Evolutionary conservation across 2,329 filamentous ascomycete species (phyloP), one percentile per base, ranked within the genome.

Genomic region (Talaromyces islandicus): DNA sequence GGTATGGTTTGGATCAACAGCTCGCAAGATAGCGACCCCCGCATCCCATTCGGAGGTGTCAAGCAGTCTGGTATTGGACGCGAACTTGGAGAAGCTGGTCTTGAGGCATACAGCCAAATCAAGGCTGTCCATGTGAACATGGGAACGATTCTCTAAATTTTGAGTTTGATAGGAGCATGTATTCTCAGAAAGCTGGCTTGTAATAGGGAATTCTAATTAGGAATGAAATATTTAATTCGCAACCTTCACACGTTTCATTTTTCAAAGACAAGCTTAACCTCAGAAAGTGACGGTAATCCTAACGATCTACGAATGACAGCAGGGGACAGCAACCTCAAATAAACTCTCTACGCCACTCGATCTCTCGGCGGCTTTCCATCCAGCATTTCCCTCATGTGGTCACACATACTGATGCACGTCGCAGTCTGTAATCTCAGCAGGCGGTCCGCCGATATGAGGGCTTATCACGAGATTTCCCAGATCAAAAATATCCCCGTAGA

Each of bases 21-120:
- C 38, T 75, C 71, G 35, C 74, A 75, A 60, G 75, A 78, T 56
- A 75, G 73, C 48, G 75, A 78, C 61, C 70, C 71, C 1, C 66
- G 74, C 0, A 66, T 78, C 10, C 74, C 76, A 0, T 78, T 77
- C 61, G 77, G 77, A 21, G 77, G 77, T 55, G 75, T 78, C 19
- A 78, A 78, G 68, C 75, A 78, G 66, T 77, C 74, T 58, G 77
- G 77, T 21, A 78, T 85, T 68, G 82, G 83, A 0, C 69, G 81
- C 21, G 78, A 84, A 62, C 64, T 77, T 60, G 74, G 75, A 6
- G 73, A 76, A 63, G 75, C 74, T 57, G 75, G 75, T 4, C 57
- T 77, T 54, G 73, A 75, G 35, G 75, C 72, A 14, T 77, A 77
- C 61, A 68, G 64, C 10, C 74, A 77, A 65, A 65, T 71, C 5